Conservation (phyloP, 345 rosid species). For the Citrus reticulata region DNA sequence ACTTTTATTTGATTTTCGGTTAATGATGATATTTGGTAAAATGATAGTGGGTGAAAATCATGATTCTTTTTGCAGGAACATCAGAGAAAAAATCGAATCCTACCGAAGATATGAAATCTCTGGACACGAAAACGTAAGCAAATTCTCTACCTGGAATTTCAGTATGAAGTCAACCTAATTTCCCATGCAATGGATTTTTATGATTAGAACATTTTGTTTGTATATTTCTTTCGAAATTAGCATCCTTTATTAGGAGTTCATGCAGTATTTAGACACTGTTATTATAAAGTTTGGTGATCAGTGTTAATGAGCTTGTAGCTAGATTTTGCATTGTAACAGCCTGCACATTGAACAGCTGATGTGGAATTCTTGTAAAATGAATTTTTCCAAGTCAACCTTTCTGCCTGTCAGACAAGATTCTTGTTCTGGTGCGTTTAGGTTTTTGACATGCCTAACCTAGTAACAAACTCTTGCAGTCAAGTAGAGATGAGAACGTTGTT, state of each 20-base stretch:
- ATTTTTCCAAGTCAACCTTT: not conserved
- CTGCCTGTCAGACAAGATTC: not conserved
- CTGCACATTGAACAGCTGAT: not conserved
- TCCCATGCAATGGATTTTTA: not conserved
- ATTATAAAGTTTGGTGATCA: not conserved
- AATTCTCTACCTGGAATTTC: not conserved
- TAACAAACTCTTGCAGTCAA: not conserved
- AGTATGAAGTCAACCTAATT: not conserved
- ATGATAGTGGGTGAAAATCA: conserved; percentile 5
- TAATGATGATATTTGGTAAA: not conserved
- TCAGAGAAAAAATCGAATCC: conserved; percentile 49
- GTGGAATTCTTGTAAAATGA: not conserved
- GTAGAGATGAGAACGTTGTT: not conserved
- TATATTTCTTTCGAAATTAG: not conserved
- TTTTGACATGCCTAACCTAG: not conserved
- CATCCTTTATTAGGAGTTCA: not conserved
- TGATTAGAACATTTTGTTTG: not conserved
- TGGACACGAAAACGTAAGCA: conserved; percentile 72
- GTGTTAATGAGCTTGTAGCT: not conserved
- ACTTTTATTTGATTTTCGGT: not conserved
- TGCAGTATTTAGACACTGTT: not conserved
- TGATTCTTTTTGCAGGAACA: conserved; percentile 38
- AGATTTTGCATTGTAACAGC: not conserved
- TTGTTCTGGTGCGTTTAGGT: not conserved
- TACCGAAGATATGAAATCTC: conserved; percentile 59